Percentiles rank a stretch among this genome's conserved stretches.
phyloP scores from a whole-genome alignment of 768 basidiomycete species.

The Rhodotorula kratochvilovae region DNA sequence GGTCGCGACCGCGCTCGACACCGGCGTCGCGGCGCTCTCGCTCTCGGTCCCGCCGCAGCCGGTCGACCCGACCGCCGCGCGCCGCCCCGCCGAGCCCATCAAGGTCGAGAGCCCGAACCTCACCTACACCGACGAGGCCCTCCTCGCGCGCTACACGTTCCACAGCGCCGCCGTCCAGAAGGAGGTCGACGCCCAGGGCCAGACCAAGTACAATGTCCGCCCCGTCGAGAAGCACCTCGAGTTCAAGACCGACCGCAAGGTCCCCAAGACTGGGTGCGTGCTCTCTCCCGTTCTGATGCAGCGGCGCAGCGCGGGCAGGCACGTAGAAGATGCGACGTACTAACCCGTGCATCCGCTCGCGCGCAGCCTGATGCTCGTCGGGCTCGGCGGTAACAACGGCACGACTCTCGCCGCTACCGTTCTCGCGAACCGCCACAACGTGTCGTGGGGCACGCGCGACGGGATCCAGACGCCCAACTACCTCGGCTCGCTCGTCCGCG shows the following conservation, averaged over 20 bases:
- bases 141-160: constrained; percentile 75
- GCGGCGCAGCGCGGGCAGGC: too few species aligned
- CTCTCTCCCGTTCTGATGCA: too few species aligned
- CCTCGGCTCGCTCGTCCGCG: constrained; percentile 91
- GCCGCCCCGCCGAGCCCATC: constrained; percentile 65
- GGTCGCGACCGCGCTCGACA: not conserved
- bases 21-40: not conserved
- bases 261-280: constrained; percentile 80
- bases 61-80: constrained; percentile 78
- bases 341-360: constrained; percentile 9
- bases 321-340: too few species aligned
- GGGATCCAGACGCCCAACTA: constrained; percentile 94
- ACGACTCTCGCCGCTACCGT: constrained; percentile 88
- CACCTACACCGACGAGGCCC: constrained; percentile 71
- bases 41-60: not conserved
- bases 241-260: constrained; percentile 81
- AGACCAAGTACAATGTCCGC: constrained; percentile 64
- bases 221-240: constrained; percentile 77
- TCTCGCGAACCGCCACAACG: constrained; percentile 90
- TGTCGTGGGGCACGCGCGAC: constrained; percentile 88
- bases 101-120: constrained; percentile 78
- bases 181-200: constrained; percentile 45
- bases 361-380: constrained; percentile 87
- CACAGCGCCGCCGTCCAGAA: constrained; percentile 56
- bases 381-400: constrained; percentile 96